A percentile compares a stretch with the other conserved stretches of the same genome.
Conservation (phyloP, 345 rosid species). For the Pseudoturritis turrita region DNA sequence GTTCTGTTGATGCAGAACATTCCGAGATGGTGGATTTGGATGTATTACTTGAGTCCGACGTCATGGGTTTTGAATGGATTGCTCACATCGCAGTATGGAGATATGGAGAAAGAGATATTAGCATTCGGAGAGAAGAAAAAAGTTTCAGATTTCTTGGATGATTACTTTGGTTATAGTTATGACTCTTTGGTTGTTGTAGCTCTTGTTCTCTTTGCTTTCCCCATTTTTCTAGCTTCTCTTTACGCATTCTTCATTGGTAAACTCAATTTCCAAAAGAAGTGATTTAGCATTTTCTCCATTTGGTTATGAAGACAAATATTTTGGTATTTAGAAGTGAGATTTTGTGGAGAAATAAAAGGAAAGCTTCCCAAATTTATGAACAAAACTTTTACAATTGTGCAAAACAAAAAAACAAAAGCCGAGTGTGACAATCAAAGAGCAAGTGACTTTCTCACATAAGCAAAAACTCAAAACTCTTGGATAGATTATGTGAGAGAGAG, state of each 20-base stretch:
- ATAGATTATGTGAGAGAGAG: not conserved
- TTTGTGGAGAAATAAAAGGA: not conserved
- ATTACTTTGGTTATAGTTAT: conserved; percentile 20
- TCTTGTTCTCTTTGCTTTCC: conserved; percentile 6
- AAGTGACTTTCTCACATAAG: not conserved
- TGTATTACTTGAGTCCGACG: conserved; percentile 28
- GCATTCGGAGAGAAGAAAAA: conserved; percentile 27
- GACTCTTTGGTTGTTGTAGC: conserved; percentile 8
- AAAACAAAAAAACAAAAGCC: not conserved
- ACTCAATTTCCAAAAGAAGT: conserved; percentile 27
- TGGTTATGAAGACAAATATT: not conserved
- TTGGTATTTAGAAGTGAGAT: not conserved
- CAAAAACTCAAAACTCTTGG: not conserved
- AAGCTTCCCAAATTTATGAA: not conserved
- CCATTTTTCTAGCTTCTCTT: conserved; percentile 19
- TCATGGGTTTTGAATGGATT: conserved; percentile 30
- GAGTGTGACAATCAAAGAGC: no score
- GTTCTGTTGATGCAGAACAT: conserved; percentile 15
- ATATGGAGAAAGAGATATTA: conserved; percentile 24
- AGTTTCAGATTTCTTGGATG: conserved; percentile 19
- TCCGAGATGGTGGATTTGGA: conserved; percentile 33
- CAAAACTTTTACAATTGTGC: not conserved
- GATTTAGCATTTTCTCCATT: not conserved
- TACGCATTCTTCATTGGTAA: conserved; percentile 20
- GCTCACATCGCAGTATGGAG: conserved; percentile 29